Evolutionary conservation across 2,329 filamentous ascomycete genomes (phyloP), one percentile per base, ranked within the genome.

Genomic region (Aspergillus sergii): DNA sequence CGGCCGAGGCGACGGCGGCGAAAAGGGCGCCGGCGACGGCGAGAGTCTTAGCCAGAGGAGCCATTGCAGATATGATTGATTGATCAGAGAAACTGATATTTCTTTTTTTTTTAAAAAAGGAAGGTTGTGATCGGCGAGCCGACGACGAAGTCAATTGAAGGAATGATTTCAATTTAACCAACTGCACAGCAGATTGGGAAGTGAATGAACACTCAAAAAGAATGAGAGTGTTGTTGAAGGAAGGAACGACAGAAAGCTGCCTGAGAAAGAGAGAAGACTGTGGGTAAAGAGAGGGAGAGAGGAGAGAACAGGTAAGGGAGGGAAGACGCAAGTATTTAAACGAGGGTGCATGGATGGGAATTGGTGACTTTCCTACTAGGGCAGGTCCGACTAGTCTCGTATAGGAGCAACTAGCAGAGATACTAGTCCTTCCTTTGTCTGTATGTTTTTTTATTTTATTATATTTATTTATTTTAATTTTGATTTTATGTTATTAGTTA

Each of bases 21-120:
- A 77, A 74, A 68, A 77, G 68, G 61, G 76, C 71, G 68, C 75
- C 72, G 59, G 72, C 72, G 23, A 79, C 69, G 65, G 75, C 72
- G 57, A 79, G 69, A 64, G 75, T 68, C 72, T 79, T 79, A 64
- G 70, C 64, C 64, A 78, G 67, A 55, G 76, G 76, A 59, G 77
- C 76, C 77, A 79, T 79, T 72, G 62, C 19, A 32, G 48, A 11
- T 21, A 51, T 34, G 28, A 34, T 60, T 58, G 61, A 53, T 63
- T 64, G 53, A 59, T 58, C 57, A 39, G 55, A 60, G 53, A 62
- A 39, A 46, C 21, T 46, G 43, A 51, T 32, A 34, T 51, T 30
- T 50, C 26, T 14, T 16, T 32, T 30, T 4, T 3, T 30, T 50
- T 32, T 32, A 9, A 51, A 51, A 9, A 51, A 51, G 19, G 48